A percentile compares a stretch with the other conserved stretches of the same genome.
Evolutionary conservation across 1,284 basidiomycete species (phyloP).

Genomic region (Ceratobasidium sp.): DNA sequence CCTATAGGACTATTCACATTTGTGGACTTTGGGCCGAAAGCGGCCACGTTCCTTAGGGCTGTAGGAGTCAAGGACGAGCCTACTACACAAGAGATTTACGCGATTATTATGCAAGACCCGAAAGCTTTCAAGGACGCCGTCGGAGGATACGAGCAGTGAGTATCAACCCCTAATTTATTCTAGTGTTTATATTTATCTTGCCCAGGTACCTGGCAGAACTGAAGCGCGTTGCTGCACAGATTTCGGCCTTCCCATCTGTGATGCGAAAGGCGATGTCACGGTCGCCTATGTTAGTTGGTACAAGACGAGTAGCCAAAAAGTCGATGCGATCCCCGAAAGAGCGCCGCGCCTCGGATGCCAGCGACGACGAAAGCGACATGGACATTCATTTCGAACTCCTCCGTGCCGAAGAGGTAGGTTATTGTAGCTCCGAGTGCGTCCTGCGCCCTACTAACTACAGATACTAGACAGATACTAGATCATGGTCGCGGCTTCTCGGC

Average conservation of each 20-base stretch:
- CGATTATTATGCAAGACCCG: constrained; percentile 71
- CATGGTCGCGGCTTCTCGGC: constrained; percentile 40
- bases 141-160: constrained; percentile 73
- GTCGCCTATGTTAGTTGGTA: constrained; percentile 78
- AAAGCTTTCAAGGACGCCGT: constrained; percentile 76
- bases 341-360: constrained; percentile 53
- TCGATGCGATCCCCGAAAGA: constrained; percentile 65
- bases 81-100: constrained; percentile 78
- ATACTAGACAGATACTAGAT: constrained; percentile 71
- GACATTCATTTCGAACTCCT: constrained; percentile 74
- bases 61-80: constrained; percentile 93
- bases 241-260: constrained; percentile 67
- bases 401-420: constrained; percentile 58
- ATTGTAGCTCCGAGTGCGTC: neutral
- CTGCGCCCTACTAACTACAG: constrained; percentile 24
- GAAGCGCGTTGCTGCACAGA: constrained; percentile 86
- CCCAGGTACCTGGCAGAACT: constrained; percentile 84
- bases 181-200: neutral
- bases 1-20: constrained; percentile 88
- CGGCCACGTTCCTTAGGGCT: constrained; percentile 86
- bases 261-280: constrained; percentile 77
- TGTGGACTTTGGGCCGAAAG: constrained; percentile 88
- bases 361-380: constrained; percentile 56
- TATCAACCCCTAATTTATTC: neutral
- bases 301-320: constrained; percentile 54